Conservation (phyloP, 2,329 filamentous ascomycete genomes). For the Fusarium longipes region DNA sequence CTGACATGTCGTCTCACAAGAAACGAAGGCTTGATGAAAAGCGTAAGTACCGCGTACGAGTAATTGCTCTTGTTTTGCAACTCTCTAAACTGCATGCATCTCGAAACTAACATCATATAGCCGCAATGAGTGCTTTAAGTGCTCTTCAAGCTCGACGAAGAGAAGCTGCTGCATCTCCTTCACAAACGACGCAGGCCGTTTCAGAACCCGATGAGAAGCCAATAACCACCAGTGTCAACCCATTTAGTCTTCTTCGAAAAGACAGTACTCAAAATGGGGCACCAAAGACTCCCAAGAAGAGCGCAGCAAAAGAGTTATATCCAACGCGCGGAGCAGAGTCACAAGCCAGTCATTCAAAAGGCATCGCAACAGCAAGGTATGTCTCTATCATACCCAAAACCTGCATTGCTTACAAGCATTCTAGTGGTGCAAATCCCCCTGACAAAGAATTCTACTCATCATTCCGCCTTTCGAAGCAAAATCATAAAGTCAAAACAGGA, state of each 20-base stretch:
- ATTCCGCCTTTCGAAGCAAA: constrained; percentile 59
- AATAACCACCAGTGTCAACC: constrained; percentile 41
- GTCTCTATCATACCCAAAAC: neutral
- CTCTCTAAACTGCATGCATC: too few species aligned
- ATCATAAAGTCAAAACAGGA: constrained; percentile 53
- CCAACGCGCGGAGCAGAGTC: constrained; percentile 26
- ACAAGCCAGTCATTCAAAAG: constrained; percentile 18
- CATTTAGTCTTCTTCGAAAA: constrained; percentile 47
- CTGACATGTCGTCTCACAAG: constrained; percentile 49
- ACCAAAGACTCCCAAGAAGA: constrained; percentile 37
- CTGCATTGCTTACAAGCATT: constrained; percentile 6
- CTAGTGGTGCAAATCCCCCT: constrained; percentile 6
- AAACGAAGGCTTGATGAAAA: constrained; percentile 52
- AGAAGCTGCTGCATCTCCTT: constrained; percentile 30
- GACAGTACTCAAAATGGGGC: constrained; percentile 9
- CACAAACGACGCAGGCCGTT: constrained; percentile 11
- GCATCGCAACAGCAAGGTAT: constrained; percentile 29
- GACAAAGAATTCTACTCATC: constrained; percentile 54
- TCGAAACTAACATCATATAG: neutral
- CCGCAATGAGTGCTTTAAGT: constrained; percentile 51
- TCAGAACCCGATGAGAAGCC: constrained; percentile 39
- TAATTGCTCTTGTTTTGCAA: neutral
- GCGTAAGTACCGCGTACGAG: constrained; percentile 41
- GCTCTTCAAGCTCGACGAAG: constrained; percentile 53
- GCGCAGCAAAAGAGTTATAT: constrained; percentile 18